Percentiles rank a stretch among this genome's conserved stretches.
Evolutionary conservation across 2,329 filamentous ascomycete species (phyloP).

Genomic region (Amylocarpus encephaloides): DNA sequence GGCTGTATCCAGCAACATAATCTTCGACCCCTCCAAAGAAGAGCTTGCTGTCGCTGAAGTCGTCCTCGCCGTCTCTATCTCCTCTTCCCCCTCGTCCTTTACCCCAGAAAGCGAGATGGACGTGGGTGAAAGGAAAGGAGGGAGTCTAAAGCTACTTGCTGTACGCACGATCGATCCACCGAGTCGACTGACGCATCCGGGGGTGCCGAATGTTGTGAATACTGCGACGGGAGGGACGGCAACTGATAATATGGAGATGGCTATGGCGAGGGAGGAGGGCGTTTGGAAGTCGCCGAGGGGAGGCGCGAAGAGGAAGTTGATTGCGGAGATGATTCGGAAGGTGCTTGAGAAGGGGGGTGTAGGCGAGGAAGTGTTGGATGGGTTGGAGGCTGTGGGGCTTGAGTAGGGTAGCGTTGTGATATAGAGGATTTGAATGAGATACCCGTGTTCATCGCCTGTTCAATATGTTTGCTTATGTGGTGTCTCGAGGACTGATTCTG

Average conservation of each 20-base stretch:
- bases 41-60: constrained; percentile 90
- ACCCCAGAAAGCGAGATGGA: constrained; percentile 33
- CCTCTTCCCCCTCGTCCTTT: constrained; percentile 26
- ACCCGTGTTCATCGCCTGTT: too few species aligned
- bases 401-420: constrained; percentile 23
- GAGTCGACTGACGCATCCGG: constrained; percentile 64
- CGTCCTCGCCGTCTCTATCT: constrained; percentile 78
- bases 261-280: constrained; percentile 45
- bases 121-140: constrained; percentile 34
- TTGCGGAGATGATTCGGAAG: constrained; percentile 69
- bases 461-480: too few species aligned
- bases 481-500: too few species aligned
- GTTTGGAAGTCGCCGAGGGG: constrained; percentile 85
- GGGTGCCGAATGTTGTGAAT: constrained; percentile 59
- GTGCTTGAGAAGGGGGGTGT: constrained; percentile 73
- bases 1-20: constrained; percentile 76
- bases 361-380: constrained; percentile 78
- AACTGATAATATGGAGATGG: constrained; percentile 36
- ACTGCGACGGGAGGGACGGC: constrained; percentile 41
- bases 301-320: constrained; percentile 67
- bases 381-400: constrained; percentile 69
- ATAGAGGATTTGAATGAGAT: too few species aligned
- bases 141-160: constrained; percentile 54
- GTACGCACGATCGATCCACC: constrained; percentile 71
- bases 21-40: constrained; percentile 88